Base-by-base conservation (phyloP, 2,329 filamentous ascomycete genomes). In the Cladosporium oxysporum region DNA sequence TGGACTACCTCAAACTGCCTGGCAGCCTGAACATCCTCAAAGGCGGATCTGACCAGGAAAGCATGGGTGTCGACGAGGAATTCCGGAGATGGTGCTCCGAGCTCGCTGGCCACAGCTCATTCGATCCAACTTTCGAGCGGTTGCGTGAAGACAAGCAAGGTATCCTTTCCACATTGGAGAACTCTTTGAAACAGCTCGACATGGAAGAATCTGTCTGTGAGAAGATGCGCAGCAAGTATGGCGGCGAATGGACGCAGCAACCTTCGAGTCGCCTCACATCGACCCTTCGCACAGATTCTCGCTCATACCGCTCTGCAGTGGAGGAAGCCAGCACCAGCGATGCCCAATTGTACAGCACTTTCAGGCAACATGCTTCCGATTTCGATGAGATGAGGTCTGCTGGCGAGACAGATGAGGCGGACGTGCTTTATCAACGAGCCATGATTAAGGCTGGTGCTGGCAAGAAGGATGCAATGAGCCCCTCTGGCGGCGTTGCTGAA, bases 191-290 rank as follows among this genome's bases (percentile, higher is more conserved):
- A 76, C 91, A 96, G 73, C 81, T 99, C 50, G 95, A 99, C 71
- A 93, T 95, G 88, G 95, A 99, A 78, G 96, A 98, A 80, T 96
- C 92, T 65, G 92, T 98, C 0, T 99, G 95, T 77, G 95, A 99
- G 78, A 99, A 98, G 83, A 99, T 99, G 95, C 88, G 95, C 57
- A 96, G 93, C 14, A 99, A 99, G 77, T 98, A 98, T 76, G 93
- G 94, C 64, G 86, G 85, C 31, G 94, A 98, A 64, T 99, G 95
- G 95, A 97, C 92, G 21, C 95, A 99, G 74, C 95, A 99, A 74
- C 95, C 95, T 12, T 98, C 94, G 76, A 92, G 91, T 35, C 86
- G 92, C 65, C 84, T 99, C 49, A 99, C 94, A 1, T 89, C 91
- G 4, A 98, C 94, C 0, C 81, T 99, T 59, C 87, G 93, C 64